Evolutionary conservation across 2,329 filamentous ascomycete genomes (phyloP).

Genomic region (Fusarium annulatum): DNA sequence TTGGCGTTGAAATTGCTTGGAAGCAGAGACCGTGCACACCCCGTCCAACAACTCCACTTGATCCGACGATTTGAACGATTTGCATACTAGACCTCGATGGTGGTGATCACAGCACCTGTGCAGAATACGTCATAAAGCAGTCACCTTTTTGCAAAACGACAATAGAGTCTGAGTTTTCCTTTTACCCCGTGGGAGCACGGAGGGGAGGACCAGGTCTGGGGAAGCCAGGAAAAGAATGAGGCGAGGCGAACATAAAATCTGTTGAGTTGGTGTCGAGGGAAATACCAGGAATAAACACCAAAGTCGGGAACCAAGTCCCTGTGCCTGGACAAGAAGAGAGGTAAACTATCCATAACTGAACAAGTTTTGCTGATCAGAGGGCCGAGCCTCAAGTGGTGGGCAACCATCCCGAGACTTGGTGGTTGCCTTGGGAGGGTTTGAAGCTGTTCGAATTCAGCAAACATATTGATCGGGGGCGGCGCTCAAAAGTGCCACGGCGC

Average conservation of each 20-base stretch:
- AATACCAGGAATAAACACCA: slow-evolving; percentile 8
- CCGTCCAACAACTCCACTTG: slow-evolving; percentile 12
- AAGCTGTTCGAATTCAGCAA: neutral
- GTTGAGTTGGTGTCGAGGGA: neutral
- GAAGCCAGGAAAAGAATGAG: neutral
- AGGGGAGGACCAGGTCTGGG: neutral
- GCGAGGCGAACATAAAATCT: neutral
- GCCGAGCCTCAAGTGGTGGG: slow-evolving; percentile 33
- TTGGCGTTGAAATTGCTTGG: slow-evolving; percentile 19
- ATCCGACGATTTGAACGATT: slow-evolving; percentile 31
- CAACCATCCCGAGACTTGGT: slow-evolving; percentile 25
- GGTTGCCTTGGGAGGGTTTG: neutral
- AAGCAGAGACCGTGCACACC: slow-evolving; percentile 32
- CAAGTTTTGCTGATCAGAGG: slow-evolving; percentile 36
- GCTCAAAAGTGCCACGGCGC: slow-evolving; percentile 12
- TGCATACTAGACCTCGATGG: slow-evolving; percentile 37
- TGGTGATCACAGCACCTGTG: slow-evolving; percentile 14
- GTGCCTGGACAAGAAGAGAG: slow-evolving; percentile 32
- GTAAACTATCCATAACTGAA: slow-evolving; percentile 33
- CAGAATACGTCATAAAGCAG: slow-evolving; percentile 36
- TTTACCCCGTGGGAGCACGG: neutral
- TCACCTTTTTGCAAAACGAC: slow-evolving; percentile 1
- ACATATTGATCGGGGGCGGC: neutral
- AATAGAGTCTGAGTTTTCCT: neutral
- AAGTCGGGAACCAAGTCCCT: slow-evolving; percentile 18